Conservation (phyloP, 495 filamentous ascomycete genomes). For the Acidiella bohemica region DNA sequence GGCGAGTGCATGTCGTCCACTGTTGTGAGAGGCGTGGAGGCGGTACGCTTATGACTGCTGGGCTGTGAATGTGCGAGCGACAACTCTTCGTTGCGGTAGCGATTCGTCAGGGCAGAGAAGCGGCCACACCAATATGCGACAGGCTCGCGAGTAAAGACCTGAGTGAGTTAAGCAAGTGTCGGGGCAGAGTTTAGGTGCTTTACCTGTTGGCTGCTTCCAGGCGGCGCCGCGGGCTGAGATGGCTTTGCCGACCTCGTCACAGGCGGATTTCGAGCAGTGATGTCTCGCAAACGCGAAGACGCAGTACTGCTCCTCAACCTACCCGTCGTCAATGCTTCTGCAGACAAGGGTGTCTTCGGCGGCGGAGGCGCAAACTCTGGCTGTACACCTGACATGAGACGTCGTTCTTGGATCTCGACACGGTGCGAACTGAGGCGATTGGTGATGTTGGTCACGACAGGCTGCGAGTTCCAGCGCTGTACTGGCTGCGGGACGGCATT, state of each 20-base stretch:
- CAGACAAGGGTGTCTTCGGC: conserved; percentile 3
- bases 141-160: conserved; percentile 4
- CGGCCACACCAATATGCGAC: conserved; percentile 19
- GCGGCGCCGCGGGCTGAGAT: background rate
- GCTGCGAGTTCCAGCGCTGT: conserved; percentile 19
- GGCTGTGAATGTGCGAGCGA: background rate
- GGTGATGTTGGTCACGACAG: conserved; percentile 8
- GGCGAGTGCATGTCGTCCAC: conserved; percentile 14
- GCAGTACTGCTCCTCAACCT: no score
- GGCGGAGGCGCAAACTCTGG: conserved; percentile 2
- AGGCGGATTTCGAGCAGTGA: background rate
- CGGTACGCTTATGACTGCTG: background rate
- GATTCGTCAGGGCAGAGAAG: conserved; percentile 13
- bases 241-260: no score
- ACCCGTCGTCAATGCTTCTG: background rate
- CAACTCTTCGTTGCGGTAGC: conserved; percentile 19
- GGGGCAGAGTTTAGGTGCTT: background rate
- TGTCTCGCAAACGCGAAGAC: no score
- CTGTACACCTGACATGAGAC: conserved; percentile 12
- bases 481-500: background rate
- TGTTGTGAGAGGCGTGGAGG: background rate
- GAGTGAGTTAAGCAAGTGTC: background rate
- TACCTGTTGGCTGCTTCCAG: background rate
- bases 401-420: conserved; percentile 11
- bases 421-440: conserved; percentile 10